Evolutionary conservation across 176 grass and related monocot genomes (phyloP).

Genomic region (Avena sativa): DNA sequence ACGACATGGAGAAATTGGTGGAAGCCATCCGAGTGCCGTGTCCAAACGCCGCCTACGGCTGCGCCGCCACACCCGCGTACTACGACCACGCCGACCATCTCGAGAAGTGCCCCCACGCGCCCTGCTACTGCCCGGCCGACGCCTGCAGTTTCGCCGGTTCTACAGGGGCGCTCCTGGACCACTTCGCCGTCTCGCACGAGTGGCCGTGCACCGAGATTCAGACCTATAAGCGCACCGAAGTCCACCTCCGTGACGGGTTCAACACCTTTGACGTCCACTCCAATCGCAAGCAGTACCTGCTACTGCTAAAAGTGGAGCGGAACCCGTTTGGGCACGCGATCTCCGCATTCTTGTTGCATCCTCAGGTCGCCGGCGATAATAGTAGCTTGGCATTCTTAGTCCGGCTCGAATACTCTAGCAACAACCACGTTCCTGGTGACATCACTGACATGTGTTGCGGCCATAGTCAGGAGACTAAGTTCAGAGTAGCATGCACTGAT

Average conservation of each 20-base stretch:
- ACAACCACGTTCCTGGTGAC: not conserved
- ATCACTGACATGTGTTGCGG: not conserved
- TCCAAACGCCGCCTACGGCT: not conserved
- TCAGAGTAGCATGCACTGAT: not conserved
- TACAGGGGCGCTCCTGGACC: not conserved
- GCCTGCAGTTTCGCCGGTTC: not conserved
- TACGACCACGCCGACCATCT: not conserved
- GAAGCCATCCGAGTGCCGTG: not conserved
- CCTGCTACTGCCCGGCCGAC: not conserved
- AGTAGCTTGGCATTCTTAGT: not conserved
- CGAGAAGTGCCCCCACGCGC: not conserved
- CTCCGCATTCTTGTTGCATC: not conserved
- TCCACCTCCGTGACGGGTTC: not conserved
- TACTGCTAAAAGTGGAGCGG: constrained; percentile 14
- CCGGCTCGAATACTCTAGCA: not conserved
- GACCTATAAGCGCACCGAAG: not conserved
- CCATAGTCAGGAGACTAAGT: not conserved
- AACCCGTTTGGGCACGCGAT: not conserved
- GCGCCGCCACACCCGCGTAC: not conserved
- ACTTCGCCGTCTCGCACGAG: not conserved
- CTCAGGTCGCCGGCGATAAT: not conserved
- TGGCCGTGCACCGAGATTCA: not conserved
- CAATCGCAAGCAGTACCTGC: not conserved
- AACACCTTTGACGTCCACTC: not conserved
- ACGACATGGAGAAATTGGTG: not conserved